phyloP scores from a whole-genome alignment of 2,329 filamentous ascomycete genomes.

The Thelonectria olida region DNA sequence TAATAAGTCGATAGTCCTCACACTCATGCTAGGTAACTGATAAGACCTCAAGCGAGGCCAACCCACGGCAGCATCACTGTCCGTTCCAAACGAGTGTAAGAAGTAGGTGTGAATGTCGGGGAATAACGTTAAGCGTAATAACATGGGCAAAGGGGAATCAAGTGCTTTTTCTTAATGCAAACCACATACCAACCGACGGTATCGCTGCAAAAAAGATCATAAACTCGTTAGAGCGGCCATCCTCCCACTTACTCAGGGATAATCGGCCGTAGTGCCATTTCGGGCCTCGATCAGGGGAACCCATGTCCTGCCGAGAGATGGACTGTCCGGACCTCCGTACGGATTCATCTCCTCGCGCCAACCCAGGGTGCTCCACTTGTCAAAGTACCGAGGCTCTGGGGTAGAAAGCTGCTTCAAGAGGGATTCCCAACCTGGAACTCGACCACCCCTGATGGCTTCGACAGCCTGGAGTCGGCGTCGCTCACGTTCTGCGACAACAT shows the following conservation, averaged over 20 bases:
- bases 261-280: constrained; percentile 37
- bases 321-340: constrained; percentile 51
- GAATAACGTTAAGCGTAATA: constrained; percentile 13
- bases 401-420: constrained; percentile 50
- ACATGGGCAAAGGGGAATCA: constrained; percentile 16
- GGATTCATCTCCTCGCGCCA: constrained; percentile 57
- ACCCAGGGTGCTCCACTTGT: constrained; percentile 57
- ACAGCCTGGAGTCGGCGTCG: constrained; percentile 58
- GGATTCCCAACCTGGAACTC: constrained; percentile 45
- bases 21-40: constrained; percentile 2
- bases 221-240: constrained; percentile 22
- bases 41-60: neutral
- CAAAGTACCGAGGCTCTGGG: constrained; percentile 50
- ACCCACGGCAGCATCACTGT: neutral
- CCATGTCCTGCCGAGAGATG: constrained; percentile 56
- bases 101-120: neutral
- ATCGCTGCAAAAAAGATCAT: constrained; percentile 26
- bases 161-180: constrained; percentile 31
- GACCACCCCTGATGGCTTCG: constrained; percentile 51
- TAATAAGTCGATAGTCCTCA: neutral
- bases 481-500: constrained; percentile 67
- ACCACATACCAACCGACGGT: constrained; percentile 32
- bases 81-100: constrained; percentile 5
- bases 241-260: constrained; percentile 40
- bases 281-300: constrained; percentile 46